Evolutionary conservation across 371 early-diverging fungal species (phyloP).

Genomic region (Actinomortierella ambigua): DNA sequence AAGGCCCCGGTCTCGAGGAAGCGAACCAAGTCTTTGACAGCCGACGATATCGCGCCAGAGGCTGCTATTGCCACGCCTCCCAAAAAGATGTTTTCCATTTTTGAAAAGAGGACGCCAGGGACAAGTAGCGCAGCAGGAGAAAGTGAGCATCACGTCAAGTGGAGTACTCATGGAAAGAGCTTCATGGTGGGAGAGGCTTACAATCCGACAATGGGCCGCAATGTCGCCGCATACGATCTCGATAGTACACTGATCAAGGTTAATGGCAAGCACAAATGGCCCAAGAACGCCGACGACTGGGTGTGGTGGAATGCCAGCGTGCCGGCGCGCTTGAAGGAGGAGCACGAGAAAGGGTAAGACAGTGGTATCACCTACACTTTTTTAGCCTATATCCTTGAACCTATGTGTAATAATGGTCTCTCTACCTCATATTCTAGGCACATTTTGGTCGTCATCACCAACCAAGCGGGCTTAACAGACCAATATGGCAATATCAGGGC

Average conservation of each 20-base stretch:
- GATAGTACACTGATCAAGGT: conserved; percentile 77
- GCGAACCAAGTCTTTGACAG: background rate
- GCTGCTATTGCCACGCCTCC: background rate
- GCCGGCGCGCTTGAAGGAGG: conserved; percentile 54
- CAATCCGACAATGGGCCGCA: conserved; percentile 34
- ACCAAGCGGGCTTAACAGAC: conserved; percentile 66
- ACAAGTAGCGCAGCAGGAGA: conserved; percentile 3
- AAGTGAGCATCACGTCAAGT: conserved; percentile 6
- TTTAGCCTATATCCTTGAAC: background rate
- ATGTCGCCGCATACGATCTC: conserved; percentile 86
- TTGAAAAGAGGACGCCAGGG: conserved; percentile 16
- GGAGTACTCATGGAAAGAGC: conserved; percentile 30
- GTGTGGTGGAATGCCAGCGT: conserved; percentile 64
- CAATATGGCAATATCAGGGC: conserved; percentile 39
- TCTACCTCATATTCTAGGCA: conserved; percentile 47
- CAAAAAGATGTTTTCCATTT: conserved; percentile 33
- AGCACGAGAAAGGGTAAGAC: conserved; percentile 66
- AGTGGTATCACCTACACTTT: conserved; percentile 4
- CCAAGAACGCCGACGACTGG: conserved; percentile 84
- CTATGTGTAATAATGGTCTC: background rate
- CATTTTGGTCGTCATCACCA: conserved; percentile 75
- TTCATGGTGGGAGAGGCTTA: conserved; percentile 44
- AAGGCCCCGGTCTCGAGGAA: background rate
- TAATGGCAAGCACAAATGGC: conserved; percentile 64
- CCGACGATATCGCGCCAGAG: too few relatives aligned